Evolutionary conservation across 2,329 filamentous ascomycete species (phyloP).

Genomic region (Aotearoamyces nothofagi): DNA sequence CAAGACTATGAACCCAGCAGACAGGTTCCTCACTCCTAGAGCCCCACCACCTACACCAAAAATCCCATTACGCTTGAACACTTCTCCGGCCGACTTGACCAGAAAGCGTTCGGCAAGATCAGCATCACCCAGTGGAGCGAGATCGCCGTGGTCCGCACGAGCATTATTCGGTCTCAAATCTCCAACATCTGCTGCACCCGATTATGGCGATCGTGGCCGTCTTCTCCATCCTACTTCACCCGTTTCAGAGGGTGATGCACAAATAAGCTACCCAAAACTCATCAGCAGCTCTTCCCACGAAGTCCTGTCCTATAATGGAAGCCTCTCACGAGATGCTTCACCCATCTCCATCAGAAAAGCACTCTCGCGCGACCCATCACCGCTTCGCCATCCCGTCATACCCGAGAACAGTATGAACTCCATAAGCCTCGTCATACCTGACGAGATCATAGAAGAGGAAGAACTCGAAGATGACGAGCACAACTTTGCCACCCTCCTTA

Average conservation of each 20-base stretch:
- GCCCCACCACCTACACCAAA: constrained; percentile 35
- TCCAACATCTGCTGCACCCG: constrained; percentile 4
- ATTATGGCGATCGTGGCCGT: constrained; percentile 12
- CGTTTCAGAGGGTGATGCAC: constrained; percentile 3
- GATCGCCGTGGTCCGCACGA: constrained; percentile 14
- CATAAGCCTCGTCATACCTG: constrained; percentile 24
- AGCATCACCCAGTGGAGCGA: constrained; percentile 13
- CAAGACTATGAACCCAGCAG: constrained; percentile 64
- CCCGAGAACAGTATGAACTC: constrained; percentile 16
- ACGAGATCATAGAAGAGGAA: constrained; percentile 33
- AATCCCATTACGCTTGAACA: constrained; percentile 26
- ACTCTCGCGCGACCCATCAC: constrained; percentile 27
- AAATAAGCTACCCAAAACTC: constrained; percentile 5
- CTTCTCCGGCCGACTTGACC: constrained; percentile 22
- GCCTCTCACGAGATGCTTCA: constrained; percentile 9
- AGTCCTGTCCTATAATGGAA: constrained; percentile 4
- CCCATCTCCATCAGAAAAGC: constrained; percentile 7
- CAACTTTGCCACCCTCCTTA: constrained; percentile 36
- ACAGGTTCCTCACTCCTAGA: constrained; percentile 59
- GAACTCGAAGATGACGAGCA: constrained; percentile 35
- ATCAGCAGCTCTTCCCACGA: constrained; percentile 1
- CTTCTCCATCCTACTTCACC: constrained; percentile 9
- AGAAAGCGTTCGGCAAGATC: constrained; percentile 14
- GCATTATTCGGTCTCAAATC: constrained; percentile 15
- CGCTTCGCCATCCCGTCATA: constrained; percentile 24